Percentiles rank a stretch among this genome's conserved stretches.
Evolutionary conservation across 768 basidiomycete genomes (phyloP).

Genomic region (Chlorophyllum brunneum): DNA sequence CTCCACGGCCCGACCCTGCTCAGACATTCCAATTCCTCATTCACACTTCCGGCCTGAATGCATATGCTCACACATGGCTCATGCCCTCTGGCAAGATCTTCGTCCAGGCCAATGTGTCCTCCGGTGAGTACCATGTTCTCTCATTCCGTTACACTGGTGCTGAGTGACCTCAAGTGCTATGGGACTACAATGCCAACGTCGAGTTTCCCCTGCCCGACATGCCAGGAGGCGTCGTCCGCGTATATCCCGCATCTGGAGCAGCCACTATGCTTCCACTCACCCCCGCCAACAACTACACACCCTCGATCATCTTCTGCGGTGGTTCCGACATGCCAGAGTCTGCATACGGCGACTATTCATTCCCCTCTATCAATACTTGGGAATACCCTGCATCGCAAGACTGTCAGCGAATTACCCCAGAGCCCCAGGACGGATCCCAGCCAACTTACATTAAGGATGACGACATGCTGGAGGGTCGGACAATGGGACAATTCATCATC

Average conservation of each 20-base stretch:
- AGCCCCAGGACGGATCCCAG: constrained; percentile 64
- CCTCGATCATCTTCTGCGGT: constrained; percentile 88
- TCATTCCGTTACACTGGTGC: neutral
- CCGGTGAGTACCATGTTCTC: constrained; percentile 42
- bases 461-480: constrained; percentile 66
- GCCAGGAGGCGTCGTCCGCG: constrained; percentile 71
- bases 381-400: constrained; percentile 63
- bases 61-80: constrained; percentile 71
- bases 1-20: constrained; percentile 45
- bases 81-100: constrained; percentile 77
- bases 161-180: constrained; percentile 27
- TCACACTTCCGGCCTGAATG: constrained; percentile 73
- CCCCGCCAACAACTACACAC: constrained; percentile 82
- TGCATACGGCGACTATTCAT: constrained; percentile 74
- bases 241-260: constrained; percentile 89
- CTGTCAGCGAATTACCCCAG: constrained; percentile 84
- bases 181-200: constrained; percentile 51
- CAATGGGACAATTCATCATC: constrained; percentile 90
- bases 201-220: constrained; percentile 68
- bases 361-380: constrained; percentile 72
- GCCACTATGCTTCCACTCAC: constrained; percentile 89
- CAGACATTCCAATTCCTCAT: constrained; percentile 64
- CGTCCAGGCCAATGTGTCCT: constrained; percentile 78
- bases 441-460: constrained; percentile 70
- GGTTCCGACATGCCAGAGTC: constrained; percentile 75